Evolutionary conservation across 2,329 filamentous ascomycete genomes (phyloP).

Genomic region (Trichoderma aggressivum): DNA sequence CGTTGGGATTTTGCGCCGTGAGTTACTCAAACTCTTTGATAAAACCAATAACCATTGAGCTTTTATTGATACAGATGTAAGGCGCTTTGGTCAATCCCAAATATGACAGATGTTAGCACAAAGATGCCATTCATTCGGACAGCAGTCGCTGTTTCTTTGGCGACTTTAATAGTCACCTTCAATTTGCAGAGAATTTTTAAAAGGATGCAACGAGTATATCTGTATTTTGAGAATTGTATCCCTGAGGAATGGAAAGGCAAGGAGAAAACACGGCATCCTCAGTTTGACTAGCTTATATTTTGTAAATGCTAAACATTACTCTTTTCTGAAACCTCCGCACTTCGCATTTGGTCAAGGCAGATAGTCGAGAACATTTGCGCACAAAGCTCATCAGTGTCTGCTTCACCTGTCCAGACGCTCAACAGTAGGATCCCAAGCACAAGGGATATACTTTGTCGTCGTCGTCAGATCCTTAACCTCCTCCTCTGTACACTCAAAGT

Average conservation of each 20-base stretch:
- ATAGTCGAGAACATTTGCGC: background rate
- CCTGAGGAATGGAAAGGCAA: too few relatives aligned
- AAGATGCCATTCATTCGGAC: background rate
- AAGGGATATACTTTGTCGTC: slow-evolving; percentile 50
- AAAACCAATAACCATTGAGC: background rate
- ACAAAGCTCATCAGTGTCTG: too few relatives aligned
- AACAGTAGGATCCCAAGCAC: slow-evolving; percentile 55
- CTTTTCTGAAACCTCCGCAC: too few relatives aligned
- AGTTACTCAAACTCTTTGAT: background rate
- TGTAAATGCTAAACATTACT: too few relatives aligned
- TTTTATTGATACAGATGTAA: background rate
- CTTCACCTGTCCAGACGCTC: slow-evolving; percentile 41
- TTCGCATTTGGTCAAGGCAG: too few relatives aligned
- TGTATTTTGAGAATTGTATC: too few relatives aligned
- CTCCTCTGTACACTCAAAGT: slow-evolving; percentile 52
- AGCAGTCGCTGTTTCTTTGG: background rate
- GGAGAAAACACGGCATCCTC: too few relatives aligned
- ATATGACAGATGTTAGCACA: background rate
- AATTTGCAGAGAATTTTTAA: background rate
- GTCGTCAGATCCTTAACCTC: slow-evolving; percentile 51
- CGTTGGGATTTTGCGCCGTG: slow-evolving; percentile 31
- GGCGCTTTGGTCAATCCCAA: background rate
- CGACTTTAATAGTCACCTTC: background rate
- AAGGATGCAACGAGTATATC: background rate
- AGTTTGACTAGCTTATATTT: too few relatives aligned